Percentiles rank a stretch among this genome's conserved stretches.
Conservation (phyloP, 2,329 filamentous ascomycete species). For the Xylariomycetidae sp. region DNA sequence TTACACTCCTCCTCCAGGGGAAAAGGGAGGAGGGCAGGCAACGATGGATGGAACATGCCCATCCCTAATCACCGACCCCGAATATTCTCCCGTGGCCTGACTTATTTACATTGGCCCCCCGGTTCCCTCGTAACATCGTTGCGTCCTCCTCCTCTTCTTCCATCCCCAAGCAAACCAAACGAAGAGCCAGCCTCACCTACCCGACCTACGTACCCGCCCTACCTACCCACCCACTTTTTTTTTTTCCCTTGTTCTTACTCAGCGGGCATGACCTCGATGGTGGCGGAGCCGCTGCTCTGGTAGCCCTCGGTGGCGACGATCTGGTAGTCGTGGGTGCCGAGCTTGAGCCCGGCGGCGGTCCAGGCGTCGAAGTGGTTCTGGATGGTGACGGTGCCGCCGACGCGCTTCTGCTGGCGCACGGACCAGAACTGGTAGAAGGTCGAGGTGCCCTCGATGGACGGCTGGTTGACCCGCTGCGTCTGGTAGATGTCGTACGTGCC, state of each 20-base stretch:
- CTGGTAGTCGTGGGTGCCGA: conserved; percentile 31
- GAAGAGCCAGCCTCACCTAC: too few species aligned
- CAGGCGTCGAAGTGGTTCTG: conserved; percentile 32
- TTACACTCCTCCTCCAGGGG: too few species aligned
- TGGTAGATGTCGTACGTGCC: conserved; percentile 31
- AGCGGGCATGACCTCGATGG: conserved; percentile 22
- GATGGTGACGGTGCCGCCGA: conserved; percentile 32
- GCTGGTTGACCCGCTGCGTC: conserved; percentile 34
- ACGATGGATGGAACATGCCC: too few species aligned
- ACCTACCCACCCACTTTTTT: not conserved
- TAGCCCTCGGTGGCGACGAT: conserved; percentile 34
- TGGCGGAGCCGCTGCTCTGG: conserved; percentile 42
- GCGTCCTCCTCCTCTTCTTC: too few species aligned
- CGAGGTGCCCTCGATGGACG: conserved; percentile 39
- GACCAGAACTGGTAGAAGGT: conserved; percentile 51
- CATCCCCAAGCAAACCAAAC: too few species aligned
- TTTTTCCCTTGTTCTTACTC: conserved; percentile 2
- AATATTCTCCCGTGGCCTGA: too few species aligned
- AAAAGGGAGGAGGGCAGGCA: too few species aligned
- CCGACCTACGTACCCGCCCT: too few species aligned
- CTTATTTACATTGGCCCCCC: too few species aligned
- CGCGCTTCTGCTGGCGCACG: conserved; percentile 44
- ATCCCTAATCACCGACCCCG: too few species aligned
- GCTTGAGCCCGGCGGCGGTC: conserved; percentile 23
- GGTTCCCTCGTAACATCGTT: too few species aligned